Evolutionary conservation across 352 stramenopile genomes (phyloP).

Genomic region (Globisporangium polare): DNA sequence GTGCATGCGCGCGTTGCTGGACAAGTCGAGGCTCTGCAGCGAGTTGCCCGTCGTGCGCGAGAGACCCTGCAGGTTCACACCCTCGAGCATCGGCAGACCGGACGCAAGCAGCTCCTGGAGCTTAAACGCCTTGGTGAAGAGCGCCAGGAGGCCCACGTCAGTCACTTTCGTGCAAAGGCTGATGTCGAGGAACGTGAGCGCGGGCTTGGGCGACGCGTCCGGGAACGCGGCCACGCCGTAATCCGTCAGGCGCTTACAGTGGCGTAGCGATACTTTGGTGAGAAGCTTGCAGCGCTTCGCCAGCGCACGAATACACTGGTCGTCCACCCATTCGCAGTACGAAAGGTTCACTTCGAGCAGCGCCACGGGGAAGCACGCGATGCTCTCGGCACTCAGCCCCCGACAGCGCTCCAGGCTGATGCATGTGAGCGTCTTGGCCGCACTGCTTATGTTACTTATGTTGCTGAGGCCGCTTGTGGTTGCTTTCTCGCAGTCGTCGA

Average conservation of each 20-base stretch:
- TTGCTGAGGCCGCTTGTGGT: constrained; percentile 13
- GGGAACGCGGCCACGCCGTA: constrained; percentile 60
- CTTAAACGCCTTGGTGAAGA: constrained; percentile 37
- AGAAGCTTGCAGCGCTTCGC: constrained; percentile 33
- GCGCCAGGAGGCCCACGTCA: constrained; percentile 49
- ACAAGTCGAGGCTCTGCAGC: constrained; percentile 34
- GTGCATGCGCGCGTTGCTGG: constrained; percentile 32
- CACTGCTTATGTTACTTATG: constrained; percentile 6
- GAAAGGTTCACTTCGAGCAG: constrained; percentile 53
- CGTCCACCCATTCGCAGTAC: constrained; percentile 67
- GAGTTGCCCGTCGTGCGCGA: constrained; percentile 21
- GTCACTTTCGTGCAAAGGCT: constrained; percentile 51
- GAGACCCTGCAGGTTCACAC: constrained; percentile 52
- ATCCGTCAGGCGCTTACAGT: constrained; percentile 61
- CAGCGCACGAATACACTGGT: constrained; percentile 40
- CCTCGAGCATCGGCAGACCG: constrained; percentile 50
- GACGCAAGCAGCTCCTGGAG: constrained; percentile 32
- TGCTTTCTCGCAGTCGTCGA: constrained; percentile 26
- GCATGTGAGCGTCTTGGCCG: neutral
- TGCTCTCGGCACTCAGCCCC: constrained; percentile 12
- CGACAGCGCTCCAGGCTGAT: constrained; percentile 24
- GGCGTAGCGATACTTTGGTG: constrained; percentile 28
- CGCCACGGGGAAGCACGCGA: constrained; percentile 14
- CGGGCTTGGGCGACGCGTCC: constrained; percentile 23
- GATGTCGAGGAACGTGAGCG: constrained; percentile 48